A percentile compares a stretch with the other conserved stretches of the same genome.
These are phyloP conservation scores for Oryza australiensis DNA, from an alignment of 176 grass and related monocot species.

Conservation along the genomic window DNA sequence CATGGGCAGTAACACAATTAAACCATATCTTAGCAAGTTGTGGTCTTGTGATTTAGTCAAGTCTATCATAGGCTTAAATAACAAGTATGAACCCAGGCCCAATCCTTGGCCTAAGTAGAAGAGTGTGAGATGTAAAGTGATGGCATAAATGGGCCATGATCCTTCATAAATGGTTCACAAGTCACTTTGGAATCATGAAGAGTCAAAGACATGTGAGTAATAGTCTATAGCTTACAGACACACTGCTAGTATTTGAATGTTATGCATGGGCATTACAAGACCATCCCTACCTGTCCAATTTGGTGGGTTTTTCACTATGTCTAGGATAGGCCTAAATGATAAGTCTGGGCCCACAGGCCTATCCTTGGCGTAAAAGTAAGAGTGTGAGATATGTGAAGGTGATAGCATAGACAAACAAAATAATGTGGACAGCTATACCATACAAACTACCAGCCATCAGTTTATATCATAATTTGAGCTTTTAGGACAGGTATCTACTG, in stretches of 20 bases:
- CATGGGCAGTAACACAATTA: not conserved
- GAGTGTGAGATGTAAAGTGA: not conserved
- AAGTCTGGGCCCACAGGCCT: not conserved
- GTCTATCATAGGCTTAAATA: not conserved
- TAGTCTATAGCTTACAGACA: not conserved
- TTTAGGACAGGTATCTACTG: not conserved
- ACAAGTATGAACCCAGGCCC: not conserved
- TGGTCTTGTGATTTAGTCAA: not conserved
- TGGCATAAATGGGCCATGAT: not conserved
- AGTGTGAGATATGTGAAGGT: not conserved
- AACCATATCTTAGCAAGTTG: not conserved
- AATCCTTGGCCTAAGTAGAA: not conserved
- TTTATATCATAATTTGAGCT: not conserved
- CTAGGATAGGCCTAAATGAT: not conserved
- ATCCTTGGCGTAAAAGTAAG: not conserved
- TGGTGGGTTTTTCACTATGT: not conserved
- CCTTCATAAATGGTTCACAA: slow-evolving; percentile 41
- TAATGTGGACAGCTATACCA: not conserved
- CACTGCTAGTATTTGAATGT: not conserved
- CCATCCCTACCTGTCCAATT: not conserved
- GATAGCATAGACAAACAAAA: not conserved
- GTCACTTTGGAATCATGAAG: not conserved
- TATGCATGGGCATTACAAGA: not conserved
- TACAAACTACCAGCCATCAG: not conserved
- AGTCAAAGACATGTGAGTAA: not conserved